Evolutionary conservation across 2,329 filamentous ascomycete genomes (phyloP).

Genomic region (Rachicladosporium sp.): DNA sequence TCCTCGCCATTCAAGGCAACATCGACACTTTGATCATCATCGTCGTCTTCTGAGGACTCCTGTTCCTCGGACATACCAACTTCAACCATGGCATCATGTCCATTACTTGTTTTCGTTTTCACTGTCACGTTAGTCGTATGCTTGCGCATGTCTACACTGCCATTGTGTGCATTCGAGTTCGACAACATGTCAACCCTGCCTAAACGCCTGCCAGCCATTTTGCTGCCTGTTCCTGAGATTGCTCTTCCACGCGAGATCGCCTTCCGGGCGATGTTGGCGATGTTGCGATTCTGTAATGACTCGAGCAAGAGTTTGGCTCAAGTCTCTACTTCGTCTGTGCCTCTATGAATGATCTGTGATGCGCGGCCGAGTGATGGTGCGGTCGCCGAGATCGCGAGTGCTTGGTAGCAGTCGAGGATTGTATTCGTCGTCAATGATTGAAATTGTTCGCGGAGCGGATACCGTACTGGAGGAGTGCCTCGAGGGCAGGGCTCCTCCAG

Average conservation of each 20-base stretch:
- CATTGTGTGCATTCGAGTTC: no score
- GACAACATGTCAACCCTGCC: no score
- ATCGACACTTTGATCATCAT: slow-evolving; percentile 10
- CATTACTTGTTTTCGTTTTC: slow-evolving; percentile 1
- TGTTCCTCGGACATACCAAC: slow-evolving; percentile 1
- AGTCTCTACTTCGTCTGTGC: slow-evolving; percentile 3
- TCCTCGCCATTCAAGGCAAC: not conserved
- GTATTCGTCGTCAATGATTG: slow-evolving; percentile 6
- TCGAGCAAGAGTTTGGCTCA: slow-evolving; percentile 4
- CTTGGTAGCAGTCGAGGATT: slow-evolving; percentile 5
- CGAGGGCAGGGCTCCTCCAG: slow-evolving; percentile 6
- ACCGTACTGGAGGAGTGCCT: slow-evolving; percentile 7
- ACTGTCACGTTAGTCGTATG: no score
- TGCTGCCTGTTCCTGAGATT: no score
- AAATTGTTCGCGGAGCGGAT: slow-evolving; percentile 6
- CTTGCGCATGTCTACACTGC: no score
- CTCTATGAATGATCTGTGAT: slow-evolving; percentile 1
- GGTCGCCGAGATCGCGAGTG: slow-evolving; percentile 1
- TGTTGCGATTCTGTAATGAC: slow-evolving; percentile 4
- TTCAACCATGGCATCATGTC: slow-evolving; percentile 1
- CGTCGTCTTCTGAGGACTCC: slow-evolving; percentile 3
- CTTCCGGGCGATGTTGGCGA: no score
- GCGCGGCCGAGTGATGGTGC: not conserved
- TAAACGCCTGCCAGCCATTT: no score
- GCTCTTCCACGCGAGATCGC: no score